These are phyloP conservation scores for Vitis hybrid DNA, from an alignment of 177 flowering plant species.

Conservation along the genomic window DNA sequence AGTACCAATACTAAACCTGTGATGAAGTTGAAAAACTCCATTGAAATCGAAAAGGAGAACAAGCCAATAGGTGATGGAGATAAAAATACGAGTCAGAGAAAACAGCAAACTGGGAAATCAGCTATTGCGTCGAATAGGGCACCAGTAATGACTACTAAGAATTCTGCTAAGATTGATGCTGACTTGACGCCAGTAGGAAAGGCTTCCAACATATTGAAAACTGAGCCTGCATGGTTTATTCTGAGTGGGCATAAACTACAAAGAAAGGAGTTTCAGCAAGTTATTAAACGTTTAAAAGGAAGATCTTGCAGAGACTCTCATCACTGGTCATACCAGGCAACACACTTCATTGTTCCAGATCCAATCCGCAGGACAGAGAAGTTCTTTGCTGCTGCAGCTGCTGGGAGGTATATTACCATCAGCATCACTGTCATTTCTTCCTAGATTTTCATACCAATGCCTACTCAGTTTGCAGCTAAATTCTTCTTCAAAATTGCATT, in stretches of 20 bases:
- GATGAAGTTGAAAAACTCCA: constrained; percentile 21
- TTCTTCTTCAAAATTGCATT: no score
- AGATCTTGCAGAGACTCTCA: constrained; percentile 87
- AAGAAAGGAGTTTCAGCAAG: constrained; percentile 79
- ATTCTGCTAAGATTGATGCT: constrained; percentile 9
- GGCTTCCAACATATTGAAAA: constrained; percentile 9
- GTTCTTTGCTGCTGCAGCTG: constrained; percentile 94
- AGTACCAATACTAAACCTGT: constrained; percentile 6
- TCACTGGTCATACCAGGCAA: constrained; percentile 96
- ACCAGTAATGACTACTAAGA: constrained; percentile 16
- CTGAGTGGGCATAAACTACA: constrained; percentile 83
- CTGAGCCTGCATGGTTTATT: constrained; percentile 64
- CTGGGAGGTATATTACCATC: constrained; percentile 69
- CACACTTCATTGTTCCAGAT: constrained; percentile 84
- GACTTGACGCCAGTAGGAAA: constrained; percentile 4
- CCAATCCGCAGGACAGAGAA: constrained; percentile 92
- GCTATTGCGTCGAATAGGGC: constrained; percentile 21
- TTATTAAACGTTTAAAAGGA: constrained; percentile 69
- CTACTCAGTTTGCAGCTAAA: no score
- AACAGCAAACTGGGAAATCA: constrained; percentile 20
- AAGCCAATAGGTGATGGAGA: constrained; percentile 25
- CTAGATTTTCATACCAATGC: neutral
- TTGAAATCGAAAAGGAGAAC: constrained; percentile 54
- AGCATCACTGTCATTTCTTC: neutral
- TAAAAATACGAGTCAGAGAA: constrained; percentile 12